A percentile compares a stretch with the other conserved stretches of the same genome.
Evolutionary conservation across 495 filamentous ascomycete genomes (phyloP).

Genomic region (Daldinia concentrica): DNA sequence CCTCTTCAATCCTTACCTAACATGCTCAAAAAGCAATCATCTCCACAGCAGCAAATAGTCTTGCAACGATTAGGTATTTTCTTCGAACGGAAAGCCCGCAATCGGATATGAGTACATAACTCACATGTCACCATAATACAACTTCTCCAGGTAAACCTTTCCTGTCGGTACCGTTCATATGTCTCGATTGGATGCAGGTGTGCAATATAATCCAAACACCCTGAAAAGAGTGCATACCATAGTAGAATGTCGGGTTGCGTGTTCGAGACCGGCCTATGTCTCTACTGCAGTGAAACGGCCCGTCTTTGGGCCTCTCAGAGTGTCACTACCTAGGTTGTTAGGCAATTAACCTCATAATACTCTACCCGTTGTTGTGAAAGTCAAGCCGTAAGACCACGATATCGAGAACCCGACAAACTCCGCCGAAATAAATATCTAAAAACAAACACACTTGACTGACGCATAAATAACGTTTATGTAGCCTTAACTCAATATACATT

Average conservation of each 20-base stretch:
- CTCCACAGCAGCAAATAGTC: background rate
- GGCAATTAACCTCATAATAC: background rate
- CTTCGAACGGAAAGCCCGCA: conserved; percentile 10
- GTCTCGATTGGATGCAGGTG: too few species aligned
- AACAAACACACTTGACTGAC: background rate
- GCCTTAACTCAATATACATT: background rate
- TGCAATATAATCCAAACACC: conserved; percentile 1
- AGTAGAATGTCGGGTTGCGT: background rate
- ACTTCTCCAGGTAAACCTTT: conserved; percentile 2
- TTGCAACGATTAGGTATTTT: too few species aligned
- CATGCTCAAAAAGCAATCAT: background rate
- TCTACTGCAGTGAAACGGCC: conserved; percentile 28
- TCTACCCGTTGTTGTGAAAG: background rate
- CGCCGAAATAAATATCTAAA: background rate
- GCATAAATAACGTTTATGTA: background rate
- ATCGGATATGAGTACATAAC: conserved; percentile 11
- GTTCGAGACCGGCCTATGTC: conserved; percentile 35
- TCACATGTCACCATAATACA: background rate
- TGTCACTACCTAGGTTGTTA: background rate
- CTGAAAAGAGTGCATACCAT: background rate
- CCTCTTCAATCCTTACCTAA: background rate
- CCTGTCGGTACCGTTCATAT: background rate
- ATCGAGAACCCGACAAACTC: conserved; percentile 3
- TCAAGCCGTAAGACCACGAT: background rate
- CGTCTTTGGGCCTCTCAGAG: conserved; percentile 22